Evolutionary conservation across 495 filamentous ascomycete genomes (phyloP), one percentile per base, ranked within the genome.

Genomic region (Clohesyomyces aquaticus): DNA sequence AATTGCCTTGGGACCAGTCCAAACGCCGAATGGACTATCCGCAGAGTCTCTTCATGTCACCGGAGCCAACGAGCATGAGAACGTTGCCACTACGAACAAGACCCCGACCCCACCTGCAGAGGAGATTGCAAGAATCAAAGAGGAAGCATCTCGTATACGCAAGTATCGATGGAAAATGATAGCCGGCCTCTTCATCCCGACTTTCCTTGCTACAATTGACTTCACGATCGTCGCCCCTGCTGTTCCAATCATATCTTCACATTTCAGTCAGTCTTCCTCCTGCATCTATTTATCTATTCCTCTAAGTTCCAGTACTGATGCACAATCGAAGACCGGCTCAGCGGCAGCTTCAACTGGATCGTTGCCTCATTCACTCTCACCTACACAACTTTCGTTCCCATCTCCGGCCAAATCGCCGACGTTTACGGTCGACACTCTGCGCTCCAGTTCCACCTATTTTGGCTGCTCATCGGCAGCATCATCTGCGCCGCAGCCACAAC

Each of bases 351-450:
- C 8, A 87, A 85, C 67, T 87, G 84, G 84, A 85, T 87, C 67
- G 78, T 87, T 50, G 82, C 84, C 0, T 75, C 83, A 18, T 87
- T 84, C 72, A 86, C 80, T 61, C 76, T 88, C 3, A 83, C 83
- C n/a, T 79, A 82, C 0, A 79, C 84, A 14, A 77, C 83, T 18
- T 86, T 87, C 68, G 82, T 86, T 4, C 85, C 85, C n/a, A 77
- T 81, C 59, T 85, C 80, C 71, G 83, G 80, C 16, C 84, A 87
- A 64, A 73, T 84, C 29, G 75, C 83, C 45, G 83, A 87, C 62
- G 75, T 87, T 38, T 86, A 84, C 62, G 84, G 84, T 4, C 78
- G 84, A 4, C 79, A 82, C 59, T 68, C 67, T 4, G 69, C 75
- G 1, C 73, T 85, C 1, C 81, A 83, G 59, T 57, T 71, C 4